Evolutionary conservation across 1,284 basidiomycete species (phyloP).

Genomic region (Trichosporon sp.): DNA sequence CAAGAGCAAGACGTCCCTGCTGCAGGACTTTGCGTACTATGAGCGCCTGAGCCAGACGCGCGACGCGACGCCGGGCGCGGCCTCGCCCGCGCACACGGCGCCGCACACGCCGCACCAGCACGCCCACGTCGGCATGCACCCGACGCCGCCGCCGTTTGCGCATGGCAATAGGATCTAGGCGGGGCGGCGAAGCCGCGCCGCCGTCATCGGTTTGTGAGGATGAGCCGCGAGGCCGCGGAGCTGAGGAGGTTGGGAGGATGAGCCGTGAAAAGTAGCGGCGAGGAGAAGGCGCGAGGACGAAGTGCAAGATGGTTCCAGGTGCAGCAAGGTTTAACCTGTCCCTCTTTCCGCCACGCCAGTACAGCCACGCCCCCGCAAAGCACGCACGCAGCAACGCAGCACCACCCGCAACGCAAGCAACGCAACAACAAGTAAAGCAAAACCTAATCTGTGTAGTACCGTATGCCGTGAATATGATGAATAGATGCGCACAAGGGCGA

Average conservation of each 20-base stretch:
- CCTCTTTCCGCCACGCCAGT: background rate
- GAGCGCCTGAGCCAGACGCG: slow-evolving; percentile 52
- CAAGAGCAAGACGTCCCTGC: slow-evolving; percentile 72
- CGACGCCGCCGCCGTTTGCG: background rate
- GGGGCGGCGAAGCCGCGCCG: background rate
- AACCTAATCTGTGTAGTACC: background rate
- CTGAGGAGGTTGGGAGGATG: no score
- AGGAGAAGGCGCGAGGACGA: no score
- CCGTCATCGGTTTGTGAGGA: no score
- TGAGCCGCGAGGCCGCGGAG: no score
- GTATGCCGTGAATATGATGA: background rate
- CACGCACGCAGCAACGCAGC: background rate
- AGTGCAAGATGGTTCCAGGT: background rate
- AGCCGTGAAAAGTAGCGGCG: no score
- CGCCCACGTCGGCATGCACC: background rate
- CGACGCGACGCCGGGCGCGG: background rate
- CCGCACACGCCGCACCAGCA: background rate
- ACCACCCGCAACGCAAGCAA: background rate
- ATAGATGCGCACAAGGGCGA: background rate
- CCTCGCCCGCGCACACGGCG: background rate
- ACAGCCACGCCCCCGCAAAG: background rate
- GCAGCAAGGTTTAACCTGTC: background rate
- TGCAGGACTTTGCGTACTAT: slow-evolving; percentile 92
- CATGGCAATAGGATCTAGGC: background rate
- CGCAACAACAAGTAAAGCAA: background rate